phyloP scores from a whole-genome alignment of 2,329 filamentous ascomycete species.

The Trichocomaceae sp. region DNA sequence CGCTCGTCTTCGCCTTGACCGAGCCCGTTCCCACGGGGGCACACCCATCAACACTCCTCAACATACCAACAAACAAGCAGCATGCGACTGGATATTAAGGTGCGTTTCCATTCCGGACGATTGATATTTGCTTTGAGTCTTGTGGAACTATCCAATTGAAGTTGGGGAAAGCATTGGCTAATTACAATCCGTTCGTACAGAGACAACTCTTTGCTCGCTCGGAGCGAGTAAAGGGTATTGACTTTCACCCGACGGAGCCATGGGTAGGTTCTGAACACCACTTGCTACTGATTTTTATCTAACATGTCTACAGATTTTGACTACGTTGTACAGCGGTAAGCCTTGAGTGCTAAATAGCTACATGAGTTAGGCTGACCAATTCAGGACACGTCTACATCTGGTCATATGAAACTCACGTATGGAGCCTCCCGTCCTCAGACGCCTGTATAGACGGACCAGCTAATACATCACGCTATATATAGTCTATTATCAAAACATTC shows the following conservation, averaged over 20 bases:
- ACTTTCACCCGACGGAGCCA: conserved; percentile 95
- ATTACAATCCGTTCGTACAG: conserved; percentile 43
- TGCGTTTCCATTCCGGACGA: conserved; percentile 25
- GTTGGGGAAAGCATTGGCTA: conserved; percentile 23
- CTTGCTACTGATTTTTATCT: conserved; percentile 15
- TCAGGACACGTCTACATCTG: conserved; percentile 96
- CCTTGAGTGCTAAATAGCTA: conserved; percentile 12
- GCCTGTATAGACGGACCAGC: conserved; percentile 4
- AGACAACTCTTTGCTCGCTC: conserved; percentile 80
- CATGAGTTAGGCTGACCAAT: conserved; percentile 21
- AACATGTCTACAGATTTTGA: conserved; percentile 56
- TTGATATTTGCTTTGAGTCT: neutral
- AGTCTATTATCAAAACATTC: conserved; percentile 95
- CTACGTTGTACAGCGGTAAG: conserved; percentile 90
- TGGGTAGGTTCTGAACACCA: conserved; percentile 55
- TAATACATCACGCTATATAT: conserved; percentile 20
- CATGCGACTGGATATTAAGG: conserved; percentile 58
- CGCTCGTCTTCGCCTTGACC: conserved; percentile 4
- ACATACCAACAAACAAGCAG: conserved; percentile 11
- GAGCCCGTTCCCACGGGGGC: conserved; percentile 13
- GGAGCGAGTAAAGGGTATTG: conserved; percentile 93
- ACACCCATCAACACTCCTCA: conserved; percentile 10
- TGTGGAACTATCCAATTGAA: neutral
- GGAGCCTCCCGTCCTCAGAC: conserved; percentile 8
- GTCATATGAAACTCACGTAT: conserved; percentile 86